phyloP scores from a whole-genome alignment of 148 eudicot genomes.

The Camellia japonica region DNA sequence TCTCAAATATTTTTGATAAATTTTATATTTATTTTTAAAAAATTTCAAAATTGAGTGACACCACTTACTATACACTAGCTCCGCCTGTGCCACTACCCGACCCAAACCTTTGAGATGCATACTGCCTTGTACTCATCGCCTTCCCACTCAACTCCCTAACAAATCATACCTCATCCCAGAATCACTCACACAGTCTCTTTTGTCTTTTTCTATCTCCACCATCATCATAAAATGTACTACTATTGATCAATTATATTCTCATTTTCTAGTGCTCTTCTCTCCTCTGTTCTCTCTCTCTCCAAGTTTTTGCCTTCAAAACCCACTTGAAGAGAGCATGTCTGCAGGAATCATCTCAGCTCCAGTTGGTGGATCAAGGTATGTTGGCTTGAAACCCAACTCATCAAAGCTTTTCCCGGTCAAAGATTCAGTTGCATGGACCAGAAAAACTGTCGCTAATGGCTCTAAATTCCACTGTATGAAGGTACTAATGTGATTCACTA shows the following conservation, averaged over 20 bases:
- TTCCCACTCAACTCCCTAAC: not conserved
- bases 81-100: too few relatives aligned
- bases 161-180: constrained; percentile 10
- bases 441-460: constrained; percentile 37
- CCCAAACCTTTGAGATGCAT: too few relatives aligned
- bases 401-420: constrained; percentile 20
- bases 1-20: too few relatives aligned
- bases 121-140: constrained; percentile 12
- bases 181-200: not conserved
- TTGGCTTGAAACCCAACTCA: constrained; percentile 17
- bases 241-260: not conserved
- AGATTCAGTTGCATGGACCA: constrained; percentile 29
- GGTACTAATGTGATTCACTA: constrained; percentile 14
- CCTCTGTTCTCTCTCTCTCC: not conserved
- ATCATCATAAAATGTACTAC: not conserved
- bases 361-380: constrained; percentile 22
- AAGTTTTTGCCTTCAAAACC: not conserved
- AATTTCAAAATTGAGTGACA: too few relatives aligned
- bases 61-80: too few relatives aligned
- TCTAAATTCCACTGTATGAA: constrained; percentile 36
- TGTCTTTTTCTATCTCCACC: constrained; percentile 10
- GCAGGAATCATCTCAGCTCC: constrained; percentile 19
- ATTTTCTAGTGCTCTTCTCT: not conserved
- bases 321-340: constrained; percentile 19
- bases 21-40: too few relatives aligned